These are phyloP conservation scores for Diaporthe citriasiana DNA, from an alignment of 2,329 filamentous ascomycete species.

Conservation along the genomic window DNA sequence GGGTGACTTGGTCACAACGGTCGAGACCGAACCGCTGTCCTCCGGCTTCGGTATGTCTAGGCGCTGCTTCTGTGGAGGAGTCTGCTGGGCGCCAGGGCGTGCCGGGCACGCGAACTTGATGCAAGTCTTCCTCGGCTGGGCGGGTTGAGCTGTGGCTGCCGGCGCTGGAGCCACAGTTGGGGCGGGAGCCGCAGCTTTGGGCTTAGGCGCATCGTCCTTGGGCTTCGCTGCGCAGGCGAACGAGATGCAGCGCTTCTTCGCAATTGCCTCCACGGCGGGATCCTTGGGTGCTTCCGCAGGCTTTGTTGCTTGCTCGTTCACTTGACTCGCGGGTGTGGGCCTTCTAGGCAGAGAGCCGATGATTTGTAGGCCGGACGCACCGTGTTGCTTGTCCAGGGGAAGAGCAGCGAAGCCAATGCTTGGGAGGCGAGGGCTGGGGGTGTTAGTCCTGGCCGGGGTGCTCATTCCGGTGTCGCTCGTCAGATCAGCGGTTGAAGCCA, in stretches of 20 bases:
- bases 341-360: slow-evolving; percentile 39
- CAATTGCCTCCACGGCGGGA: slow-evolving; percentile 72
- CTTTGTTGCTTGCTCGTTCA: slow-evolving; percentile 45
- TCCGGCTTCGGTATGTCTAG: slow-evolving; percentile 29
- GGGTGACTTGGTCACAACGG: slow-evolving; percentile 41
- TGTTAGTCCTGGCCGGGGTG: slow-evolving; percentile 88
- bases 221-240: slow-evolving; percentile 86
- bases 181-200: slow-evolving; percentile 52
- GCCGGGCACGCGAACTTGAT: slow-evolving; percentile 84
- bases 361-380: slow-evolving; percentile 34
- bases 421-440: slow-evolving; percentile 87
- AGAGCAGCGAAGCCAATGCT: slow-evolving; percentile 65
- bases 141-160: slow-evolving; percentile 22
- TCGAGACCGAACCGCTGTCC: slow-evolving; percentile 39
- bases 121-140: slow-evolving; percentile 66
- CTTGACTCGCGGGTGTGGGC: neutral
- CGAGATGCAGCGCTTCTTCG: slow-evolving; percentile 90
- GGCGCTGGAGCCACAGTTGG: slow-evolving; percentile 28
- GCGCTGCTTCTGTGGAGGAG: slow-evolving; percentile 29
- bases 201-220: slow-evolving; percentile 58
- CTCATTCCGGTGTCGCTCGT: slow-evolving; percentile 96
- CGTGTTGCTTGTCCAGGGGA: slow-evolving; percentile 34
- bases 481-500: slow-evolving; percentile 87
- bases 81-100: slow-evolving; percentile 58
- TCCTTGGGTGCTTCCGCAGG: slow-evolving; percentile 58